Evolutionary conservation across 148 eudicot genomes (phyloP).

Genomic region (Agrostemma githago): DNA sequence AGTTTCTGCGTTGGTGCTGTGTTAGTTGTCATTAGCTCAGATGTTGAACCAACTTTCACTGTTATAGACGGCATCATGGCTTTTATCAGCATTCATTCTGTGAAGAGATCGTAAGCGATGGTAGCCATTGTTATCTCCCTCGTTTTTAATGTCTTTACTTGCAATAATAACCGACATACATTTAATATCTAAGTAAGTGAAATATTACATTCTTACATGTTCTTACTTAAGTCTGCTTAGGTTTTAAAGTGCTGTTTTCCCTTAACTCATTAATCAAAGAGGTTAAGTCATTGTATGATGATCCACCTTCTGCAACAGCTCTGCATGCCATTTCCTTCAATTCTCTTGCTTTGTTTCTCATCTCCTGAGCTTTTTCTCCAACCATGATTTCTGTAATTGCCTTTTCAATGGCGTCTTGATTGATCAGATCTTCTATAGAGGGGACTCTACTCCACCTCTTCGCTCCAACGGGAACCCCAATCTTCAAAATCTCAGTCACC

Average conservation of each 20-base stretch:
- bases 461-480: conserved; percentile 34
- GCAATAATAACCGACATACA: not conserved
- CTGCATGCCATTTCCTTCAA: conserved; percentile 32
- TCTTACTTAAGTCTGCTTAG: not conserved
- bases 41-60: not conserved
- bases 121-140: not conserved
- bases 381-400: conserved; percentile 33
- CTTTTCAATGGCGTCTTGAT: conserved; percentile 17
- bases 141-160: not conserved
- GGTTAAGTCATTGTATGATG: conserved; percentile 7
- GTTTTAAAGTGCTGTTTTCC: not conserved
- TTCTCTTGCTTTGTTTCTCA: conserved; percentile 23
- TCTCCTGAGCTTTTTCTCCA: conserved; percentile 31
- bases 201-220: not conserved
- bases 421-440: not conserved
- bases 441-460: conserved; percentile 11
- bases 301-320: conserved; percentile 26
- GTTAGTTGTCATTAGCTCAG: not conserved
- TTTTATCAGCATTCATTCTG: not conserved
- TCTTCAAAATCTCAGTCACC: conserved; percentile 28
- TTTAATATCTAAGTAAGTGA: not conserved
- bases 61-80: not conserved
- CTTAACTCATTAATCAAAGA: conserved; percentile 4
- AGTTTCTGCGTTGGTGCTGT: conserved; percentile 1
- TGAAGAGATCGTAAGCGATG: not conserved